Evolutionary conservation across 2,329 filamentous ascomycete species (phyloP).

Genomic region (Dactylonectria macrodidyma): DNA sequence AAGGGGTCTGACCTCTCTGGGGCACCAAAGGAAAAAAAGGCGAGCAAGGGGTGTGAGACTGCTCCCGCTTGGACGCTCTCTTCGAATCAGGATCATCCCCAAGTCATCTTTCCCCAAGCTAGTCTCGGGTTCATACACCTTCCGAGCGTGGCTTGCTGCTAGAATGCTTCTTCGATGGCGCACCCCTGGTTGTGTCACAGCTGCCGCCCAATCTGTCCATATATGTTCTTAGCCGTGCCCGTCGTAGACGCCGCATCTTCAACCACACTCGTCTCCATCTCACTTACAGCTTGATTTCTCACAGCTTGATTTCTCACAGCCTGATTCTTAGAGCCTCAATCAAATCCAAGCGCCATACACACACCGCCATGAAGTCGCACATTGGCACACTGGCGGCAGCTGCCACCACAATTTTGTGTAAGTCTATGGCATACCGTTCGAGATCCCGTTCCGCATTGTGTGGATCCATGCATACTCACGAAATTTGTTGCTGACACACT

Average conservation of each 20-base stretch:
- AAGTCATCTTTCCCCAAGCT: conserved; percentile 14
- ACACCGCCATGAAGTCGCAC: conserved; percentile 39
- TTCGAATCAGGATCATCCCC: conserved; percentile 19
- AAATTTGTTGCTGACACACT: conserved; percentile 26
- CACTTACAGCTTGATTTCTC: conserved; percentile 5
- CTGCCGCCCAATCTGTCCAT: conserved; percentile 11
- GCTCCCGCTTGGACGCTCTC: conserved; percentile 8
- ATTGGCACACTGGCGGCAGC: conserved; percentile 33
- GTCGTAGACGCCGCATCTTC: background rate
- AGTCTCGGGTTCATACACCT: conserved; percentile 24
- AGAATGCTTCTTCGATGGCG: conserved; percentile 25
- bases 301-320: background rate
- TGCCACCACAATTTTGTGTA: conserved; percentile 37
- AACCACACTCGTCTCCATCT: background rate
- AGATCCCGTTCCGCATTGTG: background rate
- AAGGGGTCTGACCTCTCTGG: background rate
- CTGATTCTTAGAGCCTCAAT: background rate
- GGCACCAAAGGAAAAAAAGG: too few relatives aligned
- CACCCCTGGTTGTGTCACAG: conserved; percentile 22
- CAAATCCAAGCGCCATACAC: background rate
- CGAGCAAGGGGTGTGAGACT: conserved; percentile 14
- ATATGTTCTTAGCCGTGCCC: conserved; percentile 20
- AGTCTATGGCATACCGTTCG: conserved; percentile 16
- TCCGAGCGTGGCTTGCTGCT: conserved; percentile 30
- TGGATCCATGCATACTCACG: background rate